Percentiles rank a stretch among this genome's conserved stretches.
These are phyloP conservation scores for Melaleuca quinquenervia DNA, from an alignment of 345 rosid species.

Conservation along the genomic window DNA sequence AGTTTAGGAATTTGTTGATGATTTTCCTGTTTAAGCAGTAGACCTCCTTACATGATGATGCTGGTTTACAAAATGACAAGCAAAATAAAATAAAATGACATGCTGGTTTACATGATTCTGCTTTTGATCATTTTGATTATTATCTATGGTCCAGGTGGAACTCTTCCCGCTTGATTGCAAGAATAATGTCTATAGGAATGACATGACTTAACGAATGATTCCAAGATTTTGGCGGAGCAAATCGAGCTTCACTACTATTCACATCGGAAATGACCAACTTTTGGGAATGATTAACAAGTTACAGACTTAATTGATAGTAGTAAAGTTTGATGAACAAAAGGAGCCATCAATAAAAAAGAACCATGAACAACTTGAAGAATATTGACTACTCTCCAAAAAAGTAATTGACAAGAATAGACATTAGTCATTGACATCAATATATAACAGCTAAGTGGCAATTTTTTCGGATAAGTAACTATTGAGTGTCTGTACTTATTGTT, in stretches of 20 bases:
- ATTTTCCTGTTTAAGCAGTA: too few species aligned
- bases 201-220: neutral
- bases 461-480: neutral
- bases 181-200: neutral
- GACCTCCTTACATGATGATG: neutral
- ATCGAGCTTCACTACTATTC: neutral
- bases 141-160: too few species aligned
- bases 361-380: neutral
- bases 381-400: fast-evolving
- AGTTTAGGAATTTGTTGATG: too few species aligned
- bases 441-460: fast-evolving
- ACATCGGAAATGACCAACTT: neutral
- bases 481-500: neutral
- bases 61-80: too few species aligned
- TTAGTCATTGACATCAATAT: neutral
- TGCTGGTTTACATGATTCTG: too few species aligned
- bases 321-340: fast-evolving
- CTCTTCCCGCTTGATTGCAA: neutral
- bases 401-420: too few species aligned
- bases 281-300: fast-evolving
- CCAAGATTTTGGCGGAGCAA: neutral
- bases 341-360: neutral
- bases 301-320: neutral
- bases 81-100: too few species aligned
- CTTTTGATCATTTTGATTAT: too few species aligned